These are phyloP conservation scores for Mycena polygramma DNA, from an alignment of 768 basidiomycete genomes.

Conservation along the genomic window DNA sequence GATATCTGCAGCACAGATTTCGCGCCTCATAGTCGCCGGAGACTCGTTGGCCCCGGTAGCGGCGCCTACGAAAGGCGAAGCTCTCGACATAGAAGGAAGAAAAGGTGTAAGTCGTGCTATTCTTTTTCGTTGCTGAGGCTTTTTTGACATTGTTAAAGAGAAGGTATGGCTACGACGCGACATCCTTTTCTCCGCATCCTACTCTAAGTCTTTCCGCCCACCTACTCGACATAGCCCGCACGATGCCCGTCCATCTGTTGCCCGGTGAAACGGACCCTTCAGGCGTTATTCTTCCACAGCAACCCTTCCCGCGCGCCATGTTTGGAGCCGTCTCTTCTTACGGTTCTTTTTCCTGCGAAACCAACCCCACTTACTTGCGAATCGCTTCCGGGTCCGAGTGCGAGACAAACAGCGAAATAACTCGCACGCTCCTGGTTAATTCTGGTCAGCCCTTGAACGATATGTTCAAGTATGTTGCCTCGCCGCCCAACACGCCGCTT, in stretches of 20 bases:
- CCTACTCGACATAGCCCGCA: conserved; percentile 80
- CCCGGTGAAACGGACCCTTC: conserved; percentile 92
- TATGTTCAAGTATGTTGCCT: conserved; percentile 91
- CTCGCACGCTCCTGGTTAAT: conserved; percentile 80
- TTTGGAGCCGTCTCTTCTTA: conserved; percentile 75
- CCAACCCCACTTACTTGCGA: conserved; percentile 91
- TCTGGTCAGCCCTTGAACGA: conserved; percentile 96
- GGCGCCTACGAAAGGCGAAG: conserved; percentile 48
- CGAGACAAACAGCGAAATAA: conserved; percentile 43
- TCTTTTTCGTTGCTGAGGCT: conserved; percentile 1
- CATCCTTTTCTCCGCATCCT: conserved; percentile 82
- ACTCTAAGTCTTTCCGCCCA: conserved; percentile 75
- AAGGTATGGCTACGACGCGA: conserved; percentile 73
- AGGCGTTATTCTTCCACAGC: conserved; percentile 92
- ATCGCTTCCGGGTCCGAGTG: conserved; percentile 61
- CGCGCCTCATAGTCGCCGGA: conserved; percentile 90
- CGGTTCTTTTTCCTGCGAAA: conserved; percentile 80
- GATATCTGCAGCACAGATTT: conserved; percentile 75
- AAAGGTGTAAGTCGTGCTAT: conserved; percentile 64
- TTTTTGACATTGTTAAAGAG: conserved; percentile 56
- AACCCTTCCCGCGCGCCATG: conserved; percentile 92
- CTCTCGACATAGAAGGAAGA: conserved; percentile 56
- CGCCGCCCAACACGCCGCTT: conserved; percentile 78
- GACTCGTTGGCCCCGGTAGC: conserved; percentile 79
- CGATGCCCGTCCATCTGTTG: conserved; percentile 88